Evolutionary conservation across 164 flowering plant genomes (phyloP), one percentile per base, ranked within the genome.

Genomic region (Vitis cinerea): DNA sequence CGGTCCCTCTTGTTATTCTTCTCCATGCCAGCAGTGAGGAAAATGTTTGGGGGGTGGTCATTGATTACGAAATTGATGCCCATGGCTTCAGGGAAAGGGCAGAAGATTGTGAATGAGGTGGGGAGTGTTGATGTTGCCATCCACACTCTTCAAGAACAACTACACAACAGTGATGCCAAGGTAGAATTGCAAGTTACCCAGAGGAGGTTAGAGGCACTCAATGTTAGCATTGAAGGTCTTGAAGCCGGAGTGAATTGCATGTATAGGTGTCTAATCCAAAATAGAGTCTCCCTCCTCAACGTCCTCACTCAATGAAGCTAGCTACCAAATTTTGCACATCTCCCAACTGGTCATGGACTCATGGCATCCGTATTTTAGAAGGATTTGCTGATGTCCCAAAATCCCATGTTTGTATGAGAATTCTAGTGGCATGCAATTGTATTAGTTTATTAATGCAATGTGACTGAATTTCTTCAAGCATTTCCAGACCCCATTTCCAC

Each of bases 201-300:
- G 44, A 37, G 44, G 44, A 37, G 44, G 44, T 37, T 37, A 37
- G 44, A 37, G 44, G 7, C 44, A 0, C 7, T 37, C 6, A 37
- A 37, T 37, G 8, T 37, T 37, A 37, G 44, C 44, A 6, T 37
- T 68, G 69, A 64, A 14, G 71, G 61, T 7, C 59, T 79, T 14
- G 74, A 72, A 65, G 27, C 50, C 50, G 77, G 72, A 65, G 60
- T 71, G 50, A 72, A 78, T 59, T 19, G 48, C 59, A 16, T 72
- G 31, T 70, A 52, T 12, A 72, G 68, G 54, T 63, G 77, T 60
- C 53, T 75, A 13, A 50, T 76, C 10, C 68, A 71, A 55, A 53
- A 79, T 17, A 66, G 79, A 70, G 79, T 79, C 48, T 72, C 70
- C n/a, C 63, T 79, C 23, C 77, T 79, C 57, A 76, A 73, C 68